phyloP scores from a whole-genome alignment of 352 stramenopile genomes.

The Phytopythium chamaehyphon region DNA sequence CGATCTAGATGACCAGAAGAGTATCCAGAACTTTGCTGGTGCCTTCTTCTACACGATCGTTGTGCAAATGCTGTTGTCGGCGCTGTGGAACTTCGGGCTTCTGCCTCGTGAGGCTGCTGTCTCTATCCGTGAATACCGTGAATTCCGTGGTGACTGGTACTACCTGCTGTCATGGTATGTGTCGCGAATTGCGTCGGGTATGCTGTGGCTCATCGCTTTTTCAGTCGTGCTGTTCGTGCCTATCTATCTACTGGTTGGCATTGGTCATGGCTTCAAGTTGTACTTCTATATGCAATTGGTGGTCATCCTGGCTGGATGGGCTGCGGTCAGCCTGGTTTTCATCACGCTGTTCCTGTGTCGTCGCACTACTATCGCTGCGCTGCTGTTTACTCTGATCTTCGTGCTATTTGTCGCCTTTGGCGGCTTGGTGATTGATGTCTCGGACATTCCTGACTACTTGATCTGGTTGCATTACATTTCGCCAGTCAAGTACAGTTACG shows the following conservation, averaged over 20 bases:
- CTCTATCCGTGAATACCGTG: conserved; percentile 35
- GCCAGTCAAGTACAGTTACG: conserved; percentile 46
- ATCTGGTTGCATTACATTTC: conserved; percentile 65
- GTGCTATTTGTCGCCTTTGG: conserved; percentile 38
- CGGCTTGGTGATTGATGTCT: conserved; percentile 37
- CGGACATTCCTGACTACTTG: conserved; percentile 41
- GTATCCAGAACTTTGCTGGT: conserved; percentile 49
- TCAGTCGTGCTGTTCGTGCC: conserved; percentile 37
- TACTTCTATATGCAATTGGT: conserved; percentile 50
- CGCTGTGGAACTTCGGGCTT: conserved; percentile 32
- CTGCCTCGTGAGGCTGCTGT: conserved; percentile 38
- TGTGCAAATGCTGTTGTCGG: conserved; percentile 39
- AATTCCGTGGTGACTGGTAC: conserved; percentile 37
- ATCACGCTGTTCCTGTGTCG: conserved; percentile 24
- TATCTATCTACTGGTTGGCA: conserved; percentile 38
- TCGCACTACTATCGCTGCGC: conserved; percentile 23
- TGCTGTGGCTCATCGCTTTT: conserved; percentile 30
- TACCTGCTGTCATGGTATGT: conserved; percentile 40
- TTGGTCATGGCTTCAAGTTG: conserved; percentile 29
- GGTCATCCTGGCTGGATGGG: conserved; percentile 29
- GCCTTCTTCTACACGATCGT: conserved; percentile 50
- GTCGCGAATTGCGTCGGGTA: conserved; percentile 36
- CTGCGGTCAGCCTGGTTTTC: conserved; percentile 27
- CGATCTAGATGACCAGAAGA: conserved; percentile 36
- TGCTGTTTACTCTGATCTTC: conserved; percentile 28